These are phyloP conservation scores for Penicillium pancosmium DNA, from an alignment of 495 filamentous ascomycete genomes.

Conservation along the genomic window DNA sequence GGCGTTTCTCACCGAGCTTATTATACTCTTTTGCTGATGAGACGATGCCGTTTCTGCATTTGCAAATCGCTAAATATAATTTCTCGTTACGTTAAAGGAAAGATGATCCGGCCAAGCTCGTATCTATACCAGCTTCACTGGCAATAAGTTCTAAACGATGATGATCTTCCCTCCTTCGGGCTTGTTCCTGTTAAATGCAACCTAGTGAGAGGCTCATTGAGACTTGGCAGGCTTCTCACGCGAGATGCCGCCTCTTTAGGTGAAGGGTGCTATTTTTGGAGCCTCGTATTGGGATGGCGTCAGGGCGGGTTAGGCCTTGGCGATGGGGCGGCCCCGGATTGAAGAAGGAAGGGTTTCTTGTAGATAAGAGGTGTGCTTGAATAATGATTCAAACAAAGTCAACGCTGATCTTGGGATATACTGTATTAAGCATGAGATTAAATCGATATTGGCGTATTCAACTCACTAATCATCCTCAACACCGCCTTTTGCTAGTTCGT, in stretches of 20 bases:
- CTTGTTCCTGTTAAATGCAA: background rate
- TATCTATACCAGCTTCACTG: background rate
- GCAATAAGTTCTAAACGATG: background rate
- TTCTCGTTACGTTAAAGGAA: background rate
- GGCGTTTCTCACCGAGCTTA: background rate
- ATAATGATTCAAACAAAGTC: too few species aligned
- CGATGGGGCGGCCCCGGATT: background rate
- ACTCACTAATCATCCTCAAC: too few species aligned
- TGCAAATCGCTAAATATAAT: background rate
- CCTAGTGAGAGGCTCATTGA: background rate
- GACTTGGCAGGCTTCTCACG: background rate
- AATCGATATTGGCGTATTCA: too few species aligned
- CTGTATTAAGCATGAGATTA: too few species aligned
- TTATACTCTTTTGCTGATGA: background rate
- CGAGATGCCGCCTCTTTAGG: background rate
- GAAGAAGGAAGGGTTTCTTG: too few species aligned
- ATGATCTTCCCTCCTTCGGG: background rate
- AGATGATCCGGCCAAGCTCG: background rate
- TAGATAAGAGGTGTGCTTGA: too few species aligned
- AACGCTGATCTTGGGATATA: too few species aligned
- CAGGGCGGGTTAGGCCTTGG: background rate
- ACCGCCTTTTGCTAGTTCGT: too few species aligned
- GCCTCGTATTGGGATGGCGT: slow-evolving; percentile 2
- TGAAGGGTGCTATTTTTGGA: slow-evolving; percentile 6
- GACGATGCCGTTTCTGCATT: background rate